phyloP scores from a whole-genome alignment of 2,329 filamentous ascomycete species.

The Emmonsiellopsis sp. region DNA sequence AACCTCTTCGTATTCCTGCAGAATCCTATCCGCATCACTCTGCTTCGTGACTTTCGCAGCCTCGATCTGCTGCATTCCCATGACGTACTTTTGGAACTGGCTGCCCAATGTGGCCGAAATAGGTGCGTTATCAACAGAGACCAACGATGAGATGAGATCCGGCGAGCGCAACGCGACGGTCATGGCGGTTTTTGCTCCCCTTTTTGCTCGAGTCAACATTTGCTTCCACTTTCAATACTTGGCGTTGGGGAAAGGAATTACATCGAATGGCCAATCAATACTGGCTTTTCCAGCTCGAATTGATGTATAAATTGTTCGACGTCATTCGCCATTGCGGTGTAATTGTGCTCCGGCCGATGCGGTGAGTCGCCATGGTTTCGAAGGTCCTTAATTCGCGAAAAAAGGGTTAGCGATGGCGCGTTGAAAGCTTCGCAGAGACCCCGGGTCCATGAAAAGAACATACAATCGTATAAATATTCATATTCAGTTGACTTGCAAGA shows the following conservation, averaged over 20 bases:
- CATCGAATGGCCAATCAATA: constrained; percentile 86
- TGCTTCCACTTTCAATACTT: neutral
- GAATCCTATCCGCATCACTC: constrained; percentile 69
- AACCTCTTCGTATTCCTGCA: constrained; percentile 64
- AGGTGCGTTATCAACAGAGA: constrained; percentile 82
- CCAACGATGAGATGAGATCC: constrained; percentile 54
- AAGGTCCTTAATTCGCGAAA: constrained; percentile 52
- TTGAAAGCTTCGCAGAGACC: constrained; percentile 7
- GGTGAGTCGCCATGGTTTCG: constrained; percentile 88
- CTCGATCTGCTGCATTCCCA: constrained; percentile 74
- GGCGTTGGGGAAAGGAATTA: constrained; percentile 28
- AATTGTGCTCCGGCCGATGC: constrained; percentile 64
- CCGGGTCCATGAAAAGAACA: constrained; percentile 18
- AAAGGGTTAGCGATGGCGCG: neutral
- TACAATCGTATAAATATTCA: constrained; percentile 70
- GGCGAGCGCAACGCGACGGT: constrained; percentile 63
- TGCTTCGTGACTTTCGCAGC: constrained; percentile 57
- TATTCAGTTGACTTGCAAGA: constrained; percentile 64
- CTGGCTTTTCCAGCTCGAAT: constrained; percentile 53
- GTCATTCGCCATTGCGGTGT: constrained; percentile 68
- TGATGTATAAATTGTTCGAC: constrained; percentile 66
- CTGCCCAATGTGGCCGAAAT: constrained; percentile 62
- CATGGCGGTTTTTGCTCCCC: constrained; percentile 87
- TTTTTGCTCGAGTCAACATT: constrained; percentile 20
- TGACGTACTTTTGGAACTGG: constrained; percentile 51